Base-by-base conservation (phyloP, 164 flowering plant genomes). In the Berberis vulgaris region DNA sequence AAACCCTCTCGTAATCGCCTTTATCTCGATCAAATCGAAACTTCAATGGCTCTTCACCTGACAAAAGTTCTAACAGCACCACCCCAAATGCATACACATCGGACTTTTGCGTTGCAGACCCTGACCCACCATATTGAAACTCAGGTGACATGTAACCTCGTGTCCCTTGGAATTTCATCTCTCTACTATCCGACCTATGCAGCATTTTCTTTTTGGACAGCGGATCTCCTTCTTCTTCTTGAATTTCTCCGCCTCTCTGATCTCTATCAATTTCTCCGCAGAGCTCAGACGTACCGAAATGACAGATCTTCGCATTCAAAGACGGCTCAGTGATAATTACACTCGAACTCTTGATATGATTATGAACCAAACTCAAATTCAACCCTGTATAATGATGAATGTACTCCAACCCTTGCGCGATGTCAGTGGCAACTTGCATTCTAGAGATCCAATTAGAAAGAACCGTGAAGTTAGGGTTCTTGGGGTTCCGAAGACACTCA, bases 141-240 rank as follows among this genome's bases (percentile, higher is more conserved):
- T 89, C 94, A 47, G 91, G 91, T 63, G 97, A 76, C 94, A 89
- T 87, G 64, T 89, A 89, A 42, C 91, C 97, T 65, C 84, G 74
- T 7, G 87, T 78, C 39, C 97, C 97, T 56, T 80, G 75, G 26
- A 86, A 71, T 59, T 76, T 85, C 76, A 73, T 65, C 7, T 1
- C 56, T 39, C 68, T 40, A 45, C 81, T 78, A 39, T 54, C 65
- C 9, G 71, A 52, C 64, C 79, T 67, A 55, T 45, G 73, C 56
- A 69, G 12, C 26, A 26, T 26, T 46, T 63, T 63, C 62, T 39
- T 43, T 6, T 1, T 49, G 3, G 7, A 26, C 49, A n/a, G 3
- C 2, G 40, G 41, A 50, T 7, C 6, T 6, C 41, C 38, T 1
- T 7, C 63, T 10, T 53, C 70, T 26, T 45, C 41, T 13, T 2